These are phyloP conservation scores for Blastomyces gilchristii DNA, from an alignment of 2,329 filamentous ascomycete species.

Conservation along the genomic window DNA sequence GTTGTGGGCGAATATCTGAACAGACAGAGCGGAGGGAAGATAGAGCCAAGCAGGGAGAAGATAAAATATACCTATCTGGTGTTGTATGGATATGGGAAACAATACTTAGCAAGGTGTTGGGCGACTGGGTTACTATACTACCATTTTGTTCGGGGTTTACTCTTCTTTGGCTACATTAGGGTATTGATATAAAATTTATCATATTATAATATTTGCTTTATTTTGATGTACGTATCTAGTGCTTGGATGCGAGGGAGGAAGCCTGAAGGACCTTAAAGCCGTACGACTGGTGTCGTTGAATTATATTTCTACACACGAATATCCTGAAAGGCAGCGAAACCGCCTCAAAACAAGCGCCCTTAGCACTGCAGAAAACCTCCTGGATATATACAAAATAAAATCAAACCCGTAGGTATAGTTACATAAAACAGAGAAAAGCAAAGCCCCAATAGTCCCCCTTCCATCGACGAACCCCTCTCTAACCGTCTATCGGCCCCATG, in stretches of 20 bases:
- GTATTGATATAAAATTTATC: background rate
- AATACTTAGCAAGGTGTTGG: conserved; percentile 3
- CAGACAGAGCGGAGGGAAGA: background rate
- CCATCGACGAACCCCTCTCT: background rate
- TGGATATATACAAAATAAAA: background rate
- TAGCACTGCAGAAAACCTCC: background rate
- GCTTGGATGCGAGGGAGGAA: background rate
- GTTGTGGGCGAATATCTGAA: background rate
- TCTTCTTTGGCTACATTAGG: background rate
- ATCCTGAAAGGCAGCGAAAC: background rate
- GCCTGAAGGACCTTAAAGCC: background rate
- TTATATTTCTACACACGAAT: background rate
- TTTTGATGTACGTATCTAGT: background rate
- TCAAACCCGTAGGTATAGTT: background rate
- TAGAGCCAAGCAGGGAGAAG: background rate
- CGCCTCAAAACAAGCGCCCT: background rate
- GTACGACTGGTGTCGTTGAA: background rate
- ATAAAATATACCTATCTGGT: background rate
- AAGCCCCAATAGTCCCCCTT: background rate
- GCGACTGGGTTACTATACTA: background rate
- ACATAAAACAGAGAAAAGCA: background rate
- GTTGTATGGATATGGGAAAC: conserved; percentile 3
- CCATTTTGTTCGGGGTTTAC: background rate
- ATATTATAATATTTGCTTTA: background rate
- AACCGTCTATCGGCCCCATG: background rate